Evolutionary conservation across 495 filamentous ascomycete genomes (phyloP), one percentile per base, ranked within the genome.

Genomic region (Podospora didyma): DNA sequence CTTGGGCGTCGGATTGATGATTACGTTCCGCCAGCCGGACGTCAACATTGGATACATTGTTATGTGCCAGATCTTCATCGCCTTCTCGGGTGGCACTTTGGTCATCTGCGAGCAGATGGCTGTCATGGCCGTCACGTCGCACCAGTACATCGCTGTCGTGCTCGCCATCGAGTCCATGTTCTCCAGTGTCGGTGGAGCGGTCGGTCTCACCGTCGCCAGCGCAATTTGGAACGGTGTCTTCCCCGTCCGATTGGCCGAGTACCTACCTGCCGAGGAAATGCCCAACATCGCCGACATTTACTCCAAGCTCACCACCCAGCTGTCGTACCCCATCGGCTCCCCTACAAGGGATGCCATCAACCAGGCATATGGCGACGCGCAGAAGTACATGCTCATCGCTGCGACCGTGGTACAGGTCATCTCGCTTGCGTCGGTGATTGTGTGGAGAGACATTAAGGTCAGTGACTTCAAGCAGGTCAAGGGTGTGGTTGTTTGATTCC

Each of bases 21-120:
- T 92, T 59, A 73, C 88, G 59, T 90, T 89, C 79, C 84, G 88
- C 34, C 68, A 74, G 41, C 69, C 74, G 3, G 73, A 80, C 41
- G 66, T 71, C 20, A 62, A 74, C 39, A 79, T 89, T 51, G 81
- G 80, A 28, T 86, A 80, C 67, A 65, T 89, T 11, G 71, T 90
- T 71, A 89, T 90, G 84, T 86, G 82, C 63, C 86, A 92, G 70
- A 87, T 92, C 66, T 86, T 90, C 71, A 89, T 91, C 61, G 84
- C 88, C 24, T 82, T 92, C 51, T 75, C 78, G 14, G 87, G 86
- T 23, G 79, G 79, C 22, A 70, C 73, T 23, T 67, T 79, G 16
- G 81, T 89, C 50, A 82, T 90, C 61, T 73, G 71, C 56, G 81
- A 83, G 60, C 82, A 90, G 61, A 80, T 90, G 26, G 84, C 86